Evolutionary conservation across 2,329 filamentous ascomycete genomes (phyloP), one percentile per base, ranked within the genome.

Genomic region (Hyphodiscus sp.): DNA sequence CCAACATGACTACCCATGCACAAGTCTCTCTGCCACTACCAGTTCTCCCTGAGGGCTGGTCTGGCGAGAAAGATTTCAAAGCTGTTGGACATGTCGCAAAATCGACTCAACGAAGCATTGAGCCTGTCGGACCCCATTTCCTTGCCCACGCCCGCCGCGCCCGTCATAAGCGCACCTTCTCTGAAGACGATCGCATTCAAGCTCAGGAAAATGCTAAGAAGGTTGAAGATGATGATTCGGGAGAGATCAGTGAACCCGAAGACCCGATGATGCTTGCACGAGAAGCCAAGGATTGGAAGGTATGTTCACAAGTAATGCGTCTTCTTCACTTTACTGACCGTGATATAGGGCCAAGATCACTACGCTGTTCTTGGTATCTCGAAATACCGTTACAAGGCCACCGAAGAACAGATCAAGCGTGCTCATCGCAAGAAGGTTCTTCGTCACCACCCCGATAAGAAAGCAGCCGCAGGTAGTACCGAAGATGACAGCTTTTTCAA

Each of bases 401-500:
- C 89, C 55, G 91, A 96, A 73, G 92, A 97, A 63, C 92, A 97
- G 78, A 97, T 99, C 80, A 97, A 96, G 81, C 89, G 89, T 66
- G 94, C 95, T 63, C 92, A 99, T 78, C 90, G 94, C 77, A 96
- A 95, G 84, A 99, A 99, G 87, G 94, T 99, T 61, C 87, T 99
- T 62, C 92, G 91, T 76, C 94, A 99, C 73, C 94, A 99, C 74
- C 94, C 94, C 58, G 94, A 99, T 73, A 99, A 99, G 86, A 95
- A 95, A 78, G 94, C 95, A 16, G 94, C 94, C 26, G 82, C 86
- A 47, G 94, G 94, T 58, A 81, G 83, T 66, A 81, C 83, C 63
- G 91, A 97, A 67, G 92, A 96, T 73, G 94, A 99, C 73, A 89
- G 88, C 72, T 99, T 99, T 80, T 99, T 99, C 87, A 99, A 99